These are phyloP conservation scores for Ceratobasidium sp. DNA, from an alignment of 1,284 basidiomycete genomes.

Conservation along the genomic window DNA sequence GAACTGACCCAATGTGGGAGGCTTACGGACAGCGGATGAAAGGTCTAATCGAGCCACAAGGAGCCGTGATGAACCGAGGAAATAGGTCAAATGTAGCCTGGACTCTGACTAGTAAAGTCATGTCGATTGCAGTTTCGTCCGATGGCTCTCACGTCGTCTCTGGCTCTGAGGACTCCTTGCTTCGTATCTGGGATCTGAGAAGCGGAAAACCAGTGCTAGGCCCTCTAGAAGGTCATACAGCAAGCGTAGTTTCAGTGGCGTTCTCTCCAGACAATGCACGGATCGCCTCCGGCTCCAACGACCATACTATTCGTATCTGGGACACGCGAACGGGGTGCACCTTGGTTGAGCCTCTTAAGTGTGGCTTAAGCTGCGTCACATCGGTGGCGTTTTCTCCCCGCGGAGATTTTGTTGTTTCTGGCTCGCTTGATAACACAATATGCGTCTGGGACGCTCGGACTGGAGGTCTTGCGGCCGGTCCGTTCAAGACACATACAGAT, in stretches of 20 bases:
- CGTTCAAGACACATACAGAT: background rate
- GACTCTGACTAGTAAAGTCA: background rate
- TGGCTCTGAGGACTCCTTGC: background rate
- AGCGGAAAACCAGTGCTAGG: background rate
- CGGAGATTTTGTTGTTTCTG: constrained; percentile 36
- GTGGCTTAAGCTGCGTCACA: constrained; percentile 21
- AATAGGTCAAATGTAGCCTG: too few species aligned
- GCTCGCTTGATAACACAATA: constrained; percentile 33
- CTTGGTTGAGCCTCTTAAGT: constrained; percentile 1
- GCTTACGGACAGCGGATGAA: too few species aligned
- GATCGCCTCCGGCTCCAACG: constrained; percentile 38
- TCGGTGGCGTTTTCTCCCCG: constrained; percentile 36
- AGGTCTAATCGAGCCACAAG: too few species aligned
- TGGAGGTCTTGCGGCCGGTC: too few species aligned
- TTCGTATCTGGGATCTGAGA: background rate
- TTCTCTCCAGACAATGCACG: constrained; percentile 59
- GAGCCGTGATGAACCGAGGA: too few species aligned
- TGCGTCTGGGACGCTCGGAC: constrained; percentile 14
- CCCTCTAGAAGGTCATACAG: constrained; percentile 8
- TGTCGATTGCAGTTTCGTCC: background rate
- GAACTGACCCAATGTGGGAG: background rate
- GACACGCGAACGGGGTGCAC: constrained; percentile 7
- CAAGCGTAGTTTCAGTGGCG: constrained; percentile 55
- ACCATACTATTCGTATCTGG: constrained; percentile 43
- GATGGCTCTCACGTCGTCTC: background rate